Conservation (phyloP, 106 monocot species). For the Gastrodia elata region DNA sequence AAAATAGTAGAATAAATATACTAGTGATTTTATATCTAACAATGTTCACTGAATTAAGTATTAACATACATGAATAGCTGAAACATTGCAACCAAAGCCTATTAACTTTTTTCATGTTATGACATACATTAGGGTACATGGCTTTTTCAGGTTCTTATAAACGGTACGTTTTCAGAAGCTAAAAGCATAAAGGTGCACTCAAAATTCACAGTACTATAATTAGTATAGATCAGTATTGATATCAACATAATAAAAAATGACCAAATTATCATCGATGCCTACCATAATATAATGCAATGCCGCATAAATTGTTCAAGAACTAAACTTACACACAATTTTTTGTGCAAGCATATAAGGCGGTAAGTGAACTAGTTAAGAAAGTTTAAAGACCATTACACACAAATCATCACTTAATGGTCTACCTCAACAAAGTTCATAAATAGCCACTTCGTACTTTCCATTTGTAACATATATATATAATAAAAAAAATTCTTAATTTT, state of each 20-base stretch:
- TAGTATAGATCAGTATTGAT: neutral
- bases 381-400: too few species aligned
- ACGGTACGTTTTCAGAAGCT: neutral
- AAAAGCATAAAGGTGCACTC: neutral
- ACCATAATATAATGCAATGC: neutral
- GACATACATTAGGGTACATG: neutral
- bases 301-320: neutral
- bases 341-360: too few species aligned
- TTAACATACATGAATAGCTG: neutral
- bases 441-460: too few species aligned
- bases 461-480: too few species aligned
- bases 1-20: neutral
- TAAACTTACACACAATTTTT: neutral
- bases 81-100: neutral
- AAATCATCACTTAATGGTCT: too few species aligned
- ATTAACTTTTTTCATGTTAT: neutral
- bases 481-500: too few species aligned
- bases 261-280: neutral
- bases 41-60: neutral
- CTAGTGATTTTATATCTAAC: neutral
- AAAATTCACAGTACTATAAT: neutral
- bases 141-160: too few species aligned
- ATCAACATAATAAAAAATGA: neutral
- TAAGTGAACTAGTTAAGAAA: too few species aligned
- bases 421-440: too few species aligned